Evolutionary conservation across 306 rosid species (phyloP), one percentile per base, ranked within the genome.

Genomic region (Betula pendula): DNA sequence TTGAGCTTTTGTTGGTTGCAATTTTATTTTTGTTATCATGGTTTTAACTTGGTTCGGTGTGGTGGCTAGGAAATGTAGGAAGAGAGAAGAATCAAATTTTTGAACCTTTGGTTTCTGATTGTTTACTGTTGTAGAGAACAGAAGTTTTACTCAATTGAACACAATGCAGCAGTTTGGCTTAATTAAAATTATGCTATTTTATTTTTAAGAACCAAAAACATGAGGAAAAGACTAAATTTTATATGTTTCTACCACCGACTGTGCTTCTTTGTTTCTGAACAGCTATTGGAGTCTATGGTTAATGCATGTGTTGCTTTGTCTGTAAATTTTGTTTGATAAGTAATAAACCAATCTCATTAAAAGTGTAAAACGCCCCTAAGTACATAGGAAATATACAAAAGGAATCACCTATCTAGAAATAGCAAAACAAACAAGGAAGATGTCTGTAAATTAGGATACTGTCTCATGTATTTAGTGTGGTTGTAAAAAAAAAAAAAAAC

Each of bases 41-140:
- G 33, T 65, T 35, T 78, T 79, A 48, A 29, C 55, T 70, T 79
- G 49, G 58, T 73, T 25, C 77, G 59, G 38, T 42, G 55, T 51
- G 31, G 22, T 48, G 40, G 58, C 33, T 70, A 27, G 8, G 25
- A 70, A 1, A 12, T 43, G 16, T 56, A 14, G 47, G 75, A 47
- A 27, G 71, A 31, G 25, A 44, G 59, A 22, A 77, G 5, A 55
- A 43, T 66, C 77, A 55, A 48, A 75, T 38, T 56, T 4, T 6
- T 43, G 67, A 22, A 2, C 27, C 47, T 31, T 27, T 10, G 67
- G 43, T 51, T 72, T 40, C 51, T 24, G 20, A 3, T 22, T 1
- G 6, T 63, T 71, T 49, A 14, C 51, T 38, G 72, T 65, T 45
- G 33, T 76, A 11, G 44, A 51, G 50, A 22, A 38, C 67, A 49